These are phyloP conservation scores for Elsinoe australis DNA, from an alignment of 2,329 filamentous ascomycete species.

Conservation along the genomic window DNA sequence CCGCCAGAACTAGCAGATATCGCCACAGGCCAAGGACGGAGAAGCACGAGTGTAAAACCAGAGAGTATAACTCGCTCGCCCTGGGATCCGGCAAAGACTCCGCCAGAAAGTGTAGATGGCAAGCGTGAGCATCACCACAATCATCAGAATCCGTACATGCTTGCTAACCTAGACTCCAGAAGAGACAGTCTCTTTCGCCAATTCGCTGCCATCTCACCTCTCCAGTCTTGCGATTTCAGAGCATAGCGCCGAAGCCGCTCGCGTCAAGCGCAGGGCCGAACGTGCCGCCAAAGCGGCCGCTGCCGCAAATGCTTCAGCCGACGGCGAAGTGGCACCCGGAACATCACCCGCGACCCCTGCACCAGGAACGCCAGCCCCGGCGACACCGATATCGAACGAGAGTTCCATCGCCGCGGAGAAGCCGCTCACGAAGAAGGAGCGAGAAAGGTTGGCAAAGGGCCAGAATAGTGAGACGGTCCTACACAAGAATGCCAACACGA, in stretches of 20 bases:
- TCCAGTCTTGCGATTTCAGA: conserved; percentile 59
- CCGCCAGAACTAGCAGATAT: conserved; percentile 69
- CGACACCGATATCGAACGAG: conserved; percentile 12
- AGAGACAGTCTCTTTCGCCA: conserved; percentile 39
- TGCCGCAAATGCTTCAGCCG: conserved; percentile 22
- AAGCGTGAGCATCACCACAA: background rate
- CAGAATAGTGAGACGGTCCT: conserved; percentile 65
- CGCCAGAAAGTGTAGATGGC: conserved; percentile 1
- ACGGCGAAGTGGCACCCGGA: conserved; percentile 22
- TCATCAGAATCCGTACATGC: background rate
- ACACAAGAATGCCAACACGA: conserved; percentile 75
- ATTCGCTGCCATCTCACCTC: conserved; percentile 44
- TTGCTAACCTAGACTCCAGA: conserved; percentile 43
- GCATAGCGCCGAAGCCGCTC: conserved; percentile 63
- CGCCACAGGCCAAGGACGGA: conserved; percentile 47
- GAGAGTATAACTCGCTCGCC: conserved; percentile 33
- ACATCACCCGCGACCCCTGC: conserved; percentile 27
- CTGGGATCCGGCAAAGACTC: conserved; percentile 32
- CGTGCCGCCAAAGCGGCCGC: conserved; percentile 28
- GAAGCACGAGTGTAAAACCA: conserved; percentile 31
- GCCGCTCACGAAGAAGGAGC: conserved; percentile 72
- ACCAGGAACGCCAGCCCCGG: conserved; percentile 30
- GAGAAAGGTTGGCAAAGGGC: conserved; percentile 67
- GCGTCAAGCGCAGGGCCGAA: conserved; percentile 38
- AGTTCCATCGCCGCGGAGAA: conserved; percentile 50